Evolutionary conservation across 108 stramenopile genomes (phyloP), one percentile per base, ranked within the genome.

Genomic region (Skeletonema potamos): DNA sequence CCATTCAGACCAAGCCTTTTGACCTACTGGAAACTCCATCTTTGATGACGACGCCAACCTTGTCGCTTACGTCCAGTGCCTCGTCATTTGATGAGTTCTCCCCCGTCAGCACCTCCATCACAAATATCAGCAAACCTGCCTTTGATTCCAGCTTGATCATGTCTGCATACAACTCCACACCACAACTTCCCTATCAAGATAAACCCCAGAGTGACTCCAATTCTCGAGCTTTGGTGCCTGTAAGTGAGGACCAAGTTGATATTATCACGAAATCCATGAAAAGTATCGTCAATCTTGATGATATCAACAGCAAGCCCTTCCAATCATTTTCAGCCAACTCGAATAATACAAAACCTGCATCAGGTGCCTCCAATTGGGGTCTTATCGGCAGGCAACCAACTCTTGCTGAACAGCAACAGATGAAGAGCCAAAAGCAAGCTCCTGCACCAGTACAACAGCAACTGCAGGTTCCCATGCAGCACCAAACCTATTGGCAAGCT

Each of bases 251-350:
- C 26, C 36, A 30, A 27, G 28, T 70, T 1, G 79, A 80, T 64
- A 60, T 54, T 18, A 34, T 80, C 22, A 63, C 79, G 11, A 74
- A 69, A 28, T 75, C 73, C 10, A 70, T 80, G 68, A 70, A 34
- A 22, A 76, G 43, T 6, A 59, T 80, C 18, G 79, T 80, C 13
- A 80, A 80, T 36, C 54, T 80, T n/a, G 79, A 80, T 46, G 79
- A 80, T 57, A 66, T 80, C 32, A 55, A 60, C 54, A 41, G 27
- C 9, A 51, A 28, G 27, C 54, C 71, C 10, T 27, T 64, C 11
- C 33, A 30, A 33, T 20, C 29, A 22, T 15, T 60, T 51, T 34
- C 57, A n/a, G n/a, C 26, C 29, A 54, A 30, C 18, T 41, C 67
- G 3, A 41, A 28, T 18, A 30, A 37, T n/a, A 39, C 66, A 13